phyloP scores from a whole-genome alignment of 202 grass and related monocot genomes.

The Musa balbisiana region DNA sequence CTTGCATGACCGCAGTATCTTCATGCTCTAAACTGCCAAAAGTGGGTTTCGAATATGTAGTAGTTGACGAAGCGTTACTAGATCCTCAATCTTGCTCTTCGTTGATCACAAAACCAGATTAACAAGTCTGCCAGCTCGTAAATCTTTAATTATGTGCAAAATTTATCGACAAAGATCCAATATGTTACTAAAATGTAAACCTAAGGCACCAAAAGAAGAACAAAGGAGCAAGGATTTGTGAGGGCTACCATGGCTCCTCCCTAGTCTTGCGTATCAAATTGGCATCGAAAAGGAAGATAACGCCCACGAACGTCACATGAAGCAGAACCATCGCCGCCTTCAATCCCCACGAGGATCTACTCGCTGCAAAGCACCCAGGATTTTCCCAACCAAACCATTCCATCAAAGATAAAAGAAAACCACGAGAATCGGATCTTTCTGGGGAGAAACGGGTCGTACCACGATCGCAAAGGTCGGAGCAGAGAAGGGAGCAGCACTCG shows the following conservation, averaged over 20 bases:
- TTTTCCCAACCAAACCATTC: background rate
- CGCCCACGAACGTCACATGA: conserved; percentile 70
- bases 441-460: conserved; percentile 1
- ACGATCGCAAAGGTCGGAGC: conserved; percentile 2
- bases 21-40: background rate
- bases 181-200: background rate
- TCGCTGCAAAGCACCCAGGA: conserved; percentile 32
- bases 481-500: background rate
- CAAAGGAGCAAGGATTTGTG: background rate
- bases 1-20: background rate
- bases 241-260: conserved; percentile 54
- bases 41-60: background rate
- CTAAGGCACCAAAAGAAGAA: background rate
- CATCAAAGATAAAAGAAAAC: background rate
- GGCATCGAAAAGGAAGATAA: conserved; percentile 59
- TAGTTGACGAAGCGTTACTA: background rate
- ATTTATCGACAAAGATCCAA: background rate
- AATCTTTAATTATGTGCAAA: too few relatives aligned
- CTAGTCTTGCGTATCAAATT: conserved; percentile 44
- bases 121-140: background rate
- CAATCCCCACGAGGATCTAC: conserved; percentile 51
- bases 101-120: too few relatives aligned
- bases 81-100: background rate
- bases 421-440: conserved; percentile 24
- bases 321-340: conserved; percentile 57